Evolutionary conservation across 2,329 filamentous ascomycete species (phyloP), one percentile per base, ranked within the genome.

Genomic region (Myriosclerotinia scirpicola): DNA sequence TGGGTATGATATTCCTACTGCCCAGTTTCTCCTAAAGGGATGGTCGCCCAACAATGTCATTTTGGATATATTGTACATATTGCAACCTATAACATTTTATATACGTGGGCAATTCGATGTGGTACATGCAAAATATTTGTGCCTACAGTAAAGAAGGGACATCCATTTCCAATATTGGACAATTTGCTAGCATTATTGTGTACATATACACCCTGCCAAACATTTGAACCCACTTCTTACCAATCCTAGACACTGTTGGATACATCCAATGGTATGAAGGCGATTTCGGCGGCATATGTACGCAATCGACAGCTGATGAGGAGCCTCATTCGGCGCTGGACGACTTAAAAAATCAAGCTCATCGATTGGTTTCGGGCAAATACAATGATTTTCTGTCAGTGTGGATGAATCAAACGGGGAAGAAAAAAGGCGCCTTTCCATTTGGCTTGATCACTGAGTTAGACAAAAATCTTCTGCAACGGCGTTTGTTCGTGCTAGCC

Each of bases 221-320:
- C 20, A 53, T 11, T 15, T 15, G 34, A 48, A 48, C 17, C n/a
- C 15, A 22, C 36, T 12, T 30, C 40, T 59, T 15, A 48, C 40
- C 26, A 30, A 46, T 11, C 0, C 2, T 59, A 59, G 56, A 59
- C 22, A 15, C 56, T 2, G 56, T 15, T 44, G 56, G 56, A 11
- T 59, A 59, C 20, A 46, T 59, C n/a, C 56, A 59, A 59, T 59
- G 56, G 56, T 26, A 59, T 59, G 42, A 59, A n/a, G 56, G 56
- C 14, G 40, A 59, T 48, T 59, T 59, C 15, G 56, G 38, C 11
- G 42, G 56, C 34, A 34, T 59, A 20, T 58, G 36, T 34, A 22
- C 40, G 38, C 56, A 48, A 59, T 44, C 42, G 15, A 59, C 17
- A 30, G 42, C 20, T 5, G 8, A 26, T 17, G 26, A 20, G 14